Conservation (phyloP, 768 basidiomycete species). For the Solioccasus polychromus region DNA sequence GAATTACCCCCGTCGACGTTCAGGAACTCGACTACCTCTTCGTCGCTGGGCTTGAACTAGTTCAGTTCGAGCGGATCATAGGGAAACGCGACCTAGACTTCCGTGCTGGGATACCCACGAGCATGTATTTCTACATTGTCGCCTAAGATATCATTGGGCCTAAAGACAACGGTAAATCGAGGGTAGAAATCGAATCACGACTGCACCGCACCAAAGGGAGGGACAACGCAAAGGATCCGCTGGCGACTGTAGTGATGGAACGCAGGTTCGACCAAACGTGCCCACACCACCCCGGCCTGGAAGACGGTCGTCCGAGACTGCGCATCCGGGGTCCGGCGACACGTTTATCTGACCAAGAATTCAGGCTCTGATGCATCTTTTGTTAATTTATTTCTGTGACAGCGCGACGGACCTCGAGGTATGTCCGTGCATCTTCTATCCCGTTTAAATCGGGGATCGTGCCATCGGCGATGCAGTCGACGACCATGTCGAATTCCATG, state of each 20-base stretch:
- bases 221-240: conserved; percentile 13
- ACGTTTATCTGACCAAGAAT: neutral
- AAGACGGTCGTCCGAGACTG: conserved; percentile 3
- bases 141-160: conserved; percentile 15
- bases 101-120: conserved; percentile 3
- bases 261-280: conserved; percentile 10
- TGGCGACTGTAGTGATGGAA: conserved; percentile 6
- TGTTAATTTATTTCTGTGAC: no score
- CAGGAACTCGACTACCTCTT: conserved; percentile 13
- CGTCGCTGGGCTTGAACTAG: neutral
- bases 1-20: conserved; percentile 6
- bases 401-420: conserved; percentile 1
- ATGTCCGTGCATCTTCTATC: neutral
- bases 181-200: neutral
- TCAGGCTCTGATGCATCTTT: no score
- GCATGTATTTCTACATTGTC: neutral
- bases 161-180: neutral
- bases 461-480: neutral
- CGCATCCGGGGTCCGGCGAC: conserved; percentile 1
- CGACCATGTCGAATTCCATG: neutral
- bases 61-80: neutral
- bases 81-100: conserved; percentile 4
- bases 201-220: conserved; percentile 11
- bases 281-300: conserved; percentile 7
- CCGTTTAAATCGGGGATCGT: neutral